Conservation (phyloP, 202 grass and related monocot species). For the Eragrostis tef region DNA sequence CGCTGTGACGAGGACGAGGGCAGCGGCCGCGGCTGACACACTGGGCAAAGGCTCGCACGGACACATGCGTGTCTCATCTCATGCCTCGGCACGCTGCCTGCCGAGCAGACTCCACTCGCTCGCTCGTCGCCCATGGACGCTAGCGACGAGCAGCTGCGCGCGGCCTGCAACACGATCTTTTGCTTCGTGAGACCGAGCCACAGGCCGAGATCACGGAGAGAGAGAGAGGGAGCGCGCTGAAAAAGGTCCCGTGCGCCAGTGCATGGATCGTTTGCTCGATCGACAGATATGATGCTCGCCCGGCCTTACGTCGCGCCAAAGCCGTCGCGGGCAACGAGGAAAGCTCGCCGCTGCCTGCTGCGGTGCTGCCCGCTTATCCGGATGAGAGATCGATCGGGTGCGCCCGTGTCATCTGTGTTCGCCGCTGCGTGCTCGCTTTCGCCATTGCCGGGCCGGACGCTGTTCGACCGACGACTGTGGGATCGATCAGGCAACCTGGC, state of each 20-base stretch:
- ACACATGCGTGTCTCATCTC: constrained; percentile 40
- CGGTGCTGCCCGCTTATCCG: neutral
- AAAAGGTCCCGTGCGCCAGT: neutral
- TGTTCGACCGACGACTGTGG: too few relatives aligned
- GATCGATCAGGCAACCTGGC: too few relatives aligned
- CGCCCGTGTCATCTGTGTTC: neutral
- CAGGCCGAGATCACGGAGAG: constrained; percentile 40
- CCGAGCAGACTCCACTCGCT: too few relatives aligned
- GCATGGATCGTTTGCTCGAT: neutral
- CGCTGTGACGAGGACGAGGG: neutral
- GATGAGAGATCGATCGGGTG: neutral
- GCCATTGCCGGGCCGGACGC: too few relatives aligned
- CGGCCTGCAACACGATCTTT: constrained; percentile 49
- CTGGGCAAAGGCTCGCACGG: constrained; percentile 32
- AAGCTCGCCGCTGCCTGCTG: neutral
- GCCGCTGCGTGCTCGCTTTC: neutral
- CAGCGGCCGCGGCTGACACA: neutral
- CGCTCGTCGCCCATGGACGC: neutral
- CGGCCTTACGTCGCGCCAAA: constrained; percentile 19
- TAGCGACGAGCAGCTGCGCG: neutral
- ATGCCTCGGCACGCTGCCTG: neutral
- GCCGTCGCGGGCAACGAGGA: constrained; percentile 28
- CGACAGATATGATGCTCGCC: neutral
- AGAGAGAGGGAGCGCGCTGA: neutral
- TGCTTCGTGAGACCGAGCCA: neutral